Conservation (phyloP, 495 filamentous ascomycete genomes). For the Alectoria sarmentosa region DNA sequence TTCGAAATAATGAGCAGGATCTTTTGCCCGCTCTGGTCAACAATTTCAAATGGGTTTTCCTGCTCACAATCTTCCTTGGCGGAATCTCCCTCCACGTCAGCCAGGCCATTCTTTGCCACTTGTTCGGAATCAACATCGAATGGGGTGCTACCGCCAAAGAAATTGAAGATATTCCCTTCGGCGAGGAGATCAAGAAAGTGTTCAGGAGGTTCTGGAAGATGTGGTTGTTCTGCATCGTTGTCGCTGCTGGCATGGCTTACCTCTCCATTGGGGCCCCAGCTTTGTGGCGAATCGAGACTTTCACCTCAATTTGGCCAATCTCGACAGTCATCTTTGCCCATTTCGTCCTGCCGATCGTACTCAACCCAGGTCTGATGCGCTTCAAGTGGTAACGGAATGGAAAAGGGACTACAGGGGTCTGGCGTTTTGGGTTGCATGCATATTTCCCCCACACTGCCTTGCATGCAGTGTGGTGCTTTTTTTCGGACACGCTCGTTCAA, state of each 20-base stretch:
- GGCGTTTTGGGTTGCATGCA: not conserved
- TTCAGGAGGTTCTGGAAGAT: constrained; percentile 53
- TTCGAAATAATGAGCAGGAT: constrained; percentile 35
- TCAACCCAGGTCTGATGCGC: constrained; percentile 61
- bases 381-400: constrained; percentile 53
- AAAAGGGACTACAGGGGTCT: not conserved
- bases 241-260: constrained; percentile 41
- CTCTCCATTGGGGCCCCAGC: constrained; percentile 38
- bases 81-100: constrained; percentile 41
- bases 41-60: constrained; percentile 42
- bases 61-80: constrained; percentile 43
- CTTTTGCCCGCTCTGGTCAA: constrained; percentile 30
- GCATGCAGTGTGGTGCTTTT: not conserved
- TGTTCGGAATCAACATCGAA: constrained; percentile 41
- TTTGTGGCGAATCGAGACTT: constrained; percentile 49
- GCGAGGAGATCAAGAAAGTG: constrained; percentile 51
- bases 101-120: constrained; percentile 40
- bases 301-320: constrained; percentile 54
- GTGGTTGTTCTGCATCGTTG: constrained; percentile 46
- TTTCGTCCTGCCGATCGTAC: constrained; percentile 51
- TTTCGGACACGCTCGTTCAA: constrained; percentile 2
- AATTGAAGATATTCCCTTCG: constrained; percentile 51
- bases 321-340: constrained; percentile 46
- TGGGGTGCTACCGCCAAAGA: constrained; percentile 52
- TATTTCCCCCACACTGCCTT: constrained; percentile 3